These are phyloP conservation scores for Cyberlindnera sargentensis DNA, from an alignment of 805 yeast genomes.

Conservation along the genomic window DNA sequence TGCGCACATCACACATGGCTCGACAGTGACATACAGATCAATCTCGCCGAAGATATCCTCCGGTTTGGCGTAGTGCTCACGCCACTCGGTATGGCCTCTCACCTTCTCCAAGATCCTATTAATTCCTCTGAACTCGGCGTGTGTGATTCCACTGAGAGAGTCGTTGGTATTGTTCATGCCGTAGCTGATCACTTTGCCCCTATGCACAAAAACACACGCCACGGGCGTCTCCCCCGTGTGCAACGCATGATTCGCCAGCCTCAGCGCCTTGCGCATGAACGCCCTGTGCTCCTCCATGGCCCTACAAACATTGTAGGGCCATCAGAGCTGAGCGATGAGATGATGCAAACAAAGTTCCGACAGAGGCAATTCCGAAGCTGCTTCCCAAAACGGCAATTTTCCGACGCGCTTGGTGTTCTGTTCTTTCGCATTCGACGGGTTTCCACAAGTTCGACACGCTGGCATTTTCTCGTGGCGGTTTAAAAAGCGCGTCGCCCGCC, in stretches of 20 bases:
- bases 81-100: conserved; percentile 16
- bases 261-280: conserved; percentile 46
- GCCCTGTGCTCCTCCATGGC: conserved; percentile 13
- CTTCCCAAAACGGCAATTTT: background rate
- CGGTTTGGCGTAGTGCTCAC: conserved; percentile 18
- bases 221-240: conserved; percentile 75
- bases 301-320: background rate
- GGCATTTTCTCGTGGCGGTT: conserved; percentile 11
- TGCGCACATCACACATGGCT: conserved; percentile 98
- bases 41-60: conserved; percentile 42
- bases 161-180: conserved; percentile 87
- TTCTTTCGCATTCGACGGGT: no score
- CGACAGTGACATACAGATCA: conserved; percentile 87
- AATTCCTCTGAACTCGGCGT: conserved; percentile 87
- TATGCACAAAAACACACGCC: conserved; percentile 64
- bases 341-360: background rate
- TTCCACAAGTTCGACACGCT: conserved; percentile 2
- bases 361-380: background rate
- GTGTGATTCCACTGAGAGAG: conserved; percentile 80
- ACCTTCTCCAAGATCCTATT: conserved; percentile 37
- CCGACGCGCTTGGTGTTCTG: background rate
- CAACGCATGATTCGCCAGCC: conserved; percentile 59
- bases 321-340: no score
- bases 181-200: conserved; percentile 49
- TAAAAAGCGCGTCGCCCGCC: conserved; percentile 3